Evolutionary conservation across 148 eudicot genomes (phyloP), one percentile per base, ranked within the genome.

Genomic region (Polygonum aviculare): DNA sequence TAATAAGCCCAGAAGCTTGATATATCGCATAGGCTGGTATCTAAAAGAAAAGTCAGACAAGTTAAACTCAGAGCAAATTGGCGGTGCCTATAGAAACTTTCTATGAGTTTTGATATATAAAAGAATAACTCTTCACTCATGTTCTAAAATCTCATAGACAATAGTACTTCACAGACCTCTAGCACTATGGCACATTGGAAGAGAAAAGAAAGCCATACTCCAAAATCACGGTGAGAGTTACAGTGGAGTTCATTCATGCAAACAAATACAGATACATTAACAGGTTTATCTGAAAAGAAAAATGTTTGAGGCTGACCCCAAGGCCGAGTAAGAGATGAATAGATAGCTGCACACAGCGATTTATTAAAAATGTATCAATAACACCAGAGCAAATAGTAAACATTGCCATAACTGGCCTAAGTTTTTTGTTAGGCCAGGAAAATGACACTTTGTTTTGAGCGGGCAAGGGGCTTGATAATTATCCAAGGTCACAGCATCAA

Each of bases 11-110:
- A 36, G 83, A 84, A 51, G 85, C 86, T 75, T 91, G 79, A 67
- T 90, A 91, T n/a, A 79, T 80, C 76, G 84, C 98, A 82, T 87
- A 94, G 71, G 83, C 95, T 5, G 98, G 98, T 80, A 94, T 91
- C 98, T 94, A 76, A 54, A 80, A 39, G 79, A n/a, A 70, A 79
- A 79, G 77, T 71, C 7, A 40, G 41, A 5, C 19, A 48, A 54
- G 55, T 73, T 70, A 48, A 11, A 59, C 69, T 59, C 48, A 72
- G 35, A 36, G 76, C 51, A 9, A 65, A 33, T 65, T 33, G 41
- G 19, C 35, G 70, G 70, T 67, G 45, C 72, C 44, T 5, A 6
- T 3, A 67, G 44, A 2, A 22, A 16, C 72, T 67, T 67, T 67
- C 6, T 35, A 63, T 63, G 21, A 67, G 10, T 16, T 35, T 67